Evolutionary conservation across 306 rosid species (phyloP), one percentile per base, ranked within the genome.

Genomic region (Cicer pinnatifidum): DNA sequence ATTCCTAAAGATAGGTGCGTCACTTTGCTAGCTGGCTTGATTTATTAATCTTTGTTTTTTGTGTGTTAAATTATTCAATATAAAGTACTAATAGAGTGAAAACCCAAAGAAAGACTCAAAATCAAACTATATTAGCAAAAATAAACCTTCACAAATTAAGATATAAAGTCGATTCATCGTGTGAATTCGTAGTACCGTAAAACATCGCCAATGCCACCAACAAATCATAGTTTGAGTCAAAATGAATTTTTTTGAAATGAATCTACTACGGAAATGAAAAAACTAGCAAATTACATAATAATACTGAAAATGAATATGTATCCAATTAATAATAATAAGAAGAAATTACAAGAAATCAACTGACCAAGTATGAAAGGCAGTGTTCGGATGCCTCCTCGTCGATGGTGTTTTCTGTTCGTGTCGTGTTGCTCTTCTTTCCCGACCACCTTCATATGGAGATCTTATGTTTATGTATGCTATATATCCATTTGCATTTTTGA

Each of bases 331-430:
- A 46, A 46, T 10, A 53, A 17, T 47, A 60, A 20, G 0, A 60
- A 20, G 0, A 28, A 23, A 23, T 23, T 23, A 23, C 4, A 23
- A 23, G 4, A 23, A 2, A 23, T 2, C 33, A 23, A 23, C 73
- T 52, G 1, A 88, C 93, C 86, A 38, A 89, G 85, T 66, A 89
- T 86, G 84, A 89, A 89, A 66, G 90, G 90, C 81, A 89, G 45
- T 73, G 93, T 83, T 81, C 76, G 46, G 75, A 89, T 15, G 41
- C 93, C 93, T 69, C 93, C 93, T 45, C 77, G 83, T 77, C 17
- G 71, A n/a, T 1, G 77, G 6, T 3, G 33, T 62, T 67, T 75
- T 46, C n/a, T 46, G 19, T 48, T 1, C 9, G 1, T 5, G 41
- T 1, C 7, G 33, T 8, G 35, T 9, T 2, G 35, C 9, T 78